Evolutionary conservation across 1,139 yeast genomes (phyloP).

Genomic region (Taphrina confusa): DNA sequence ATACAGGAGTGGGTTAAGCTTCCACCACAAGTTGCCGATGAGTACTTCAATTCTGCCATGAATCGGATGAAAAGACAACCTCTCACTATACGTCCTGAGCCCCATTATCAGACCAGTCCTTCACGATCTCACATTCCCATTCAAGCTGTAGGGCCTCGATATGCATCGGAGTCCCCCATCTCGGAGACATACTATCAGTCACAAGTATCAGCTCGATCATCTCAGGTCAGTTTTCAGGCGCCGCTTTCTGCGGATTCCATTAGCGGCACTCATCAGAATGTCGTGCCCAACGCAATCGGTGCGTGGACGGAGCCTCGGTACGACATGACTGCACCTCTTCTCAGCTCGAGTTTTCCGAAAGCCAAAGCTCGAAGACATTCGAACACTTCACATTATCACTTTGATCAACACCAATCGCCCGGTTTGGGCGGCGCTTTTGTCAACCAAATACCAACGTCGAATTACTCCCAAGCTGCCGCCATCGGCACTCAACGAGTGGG

Average conservation of each 20-base stretch:
- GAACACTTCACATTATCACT: neutral
- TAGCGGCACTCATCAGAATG: neutral
- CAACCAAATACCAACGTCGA: too few relatives aligned
- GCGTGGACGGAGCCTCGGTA: conserved; percentile 6
- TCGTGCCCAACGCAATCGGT: neutral
- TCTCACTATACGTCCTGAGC: too few relatives aligned
- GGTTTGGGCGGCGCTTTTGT: conserved; percentile 1
- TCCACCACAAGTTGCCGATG: conserved; percentile 10
- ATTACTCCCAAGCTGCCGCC: too few relatives aligned
- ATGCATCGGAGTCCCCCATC: neutral
- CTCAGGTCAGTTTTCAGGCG: neutral
- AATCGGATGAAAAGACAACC: too few relatives aligned
- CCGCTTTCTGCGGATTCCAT: neutral
- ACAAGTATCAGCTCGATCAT: neutral
- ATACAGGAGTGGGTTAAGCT: conserved; percentile 16
- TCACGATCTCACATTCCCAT: too few relatives aligned
- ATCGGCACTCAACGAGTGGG: too few relatives aligned
- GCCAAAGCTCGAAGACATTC: too few relatives aligned
- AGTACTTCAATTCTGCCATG: neutral
- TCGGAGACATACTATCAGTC: neutral
- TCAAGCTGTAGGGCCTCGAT: neutral
- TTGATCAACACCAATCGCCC: conserved; percentile 11
- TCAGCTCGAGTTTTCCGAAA: neutral
- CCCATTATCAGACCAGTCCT: too few relatives aligned
- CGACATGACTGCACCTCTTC: neutral